Base-by-base conservation (phyloP, 768 basidiomycete genomes). In the Kwoniella mangroviensis region DNA sequence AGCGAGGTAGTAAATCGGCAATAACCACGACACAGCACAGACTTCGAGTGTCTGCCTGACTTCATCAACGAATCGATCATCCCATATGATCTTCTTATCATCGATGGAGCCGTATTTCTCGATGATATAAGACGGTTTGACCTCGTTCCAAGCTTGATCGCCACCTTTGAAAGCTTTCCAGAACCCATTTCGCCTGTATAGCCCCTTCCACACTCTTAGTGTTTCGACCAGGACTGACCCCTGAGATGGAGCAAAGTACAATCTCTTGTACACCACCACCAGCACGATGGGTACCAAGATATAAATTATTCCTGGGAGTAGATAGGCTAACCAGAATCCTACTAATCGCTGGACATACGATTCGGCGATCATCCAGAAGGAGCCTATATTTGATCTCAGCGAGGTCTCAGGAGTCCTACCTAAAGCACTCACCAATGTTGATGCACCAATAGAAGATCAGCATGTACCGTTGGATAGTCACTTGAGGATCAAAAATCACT, bases 51-150 rank as follows among this genome's bases (percentile, higher is more conserved):
- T 54, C 43, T 80, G 70, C 43, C 72, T 68, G 56, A 84, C 57
- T 65, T 84, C 83, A 40, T 78, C 78, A n/a, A 83, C 81, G 45
- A 83, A 83, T 21, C 73, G 69, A 65, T 83, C 82, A 69, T 83
- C 82, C 80, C 79, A 81, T 59, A 71, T 68, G 19, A 68, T 63
- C 45, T 70, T 74, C 63, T 61, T 62, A 15, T 56, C 26, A 54
- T 81, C 79, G 40, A 71, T 15, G 0, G 59, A 13, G 3, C 64
- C 73, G 21, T 65, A 70, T 7, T 22, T 53, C 51, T 45, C 68
- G 3, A 24, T 43, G 21, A 75, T 75, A 55, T 43, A 42, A 19
- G 72, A 73, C 2, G 82, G 82, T 62, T 81, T 81, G 66, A 76
- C 79, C 3, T 43, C 41, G 54, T 79, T 64, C 81, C 81, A 83